Conservation (phyloP, 768 basidiomycete species). For the Tremella mesenterica region DNA sequence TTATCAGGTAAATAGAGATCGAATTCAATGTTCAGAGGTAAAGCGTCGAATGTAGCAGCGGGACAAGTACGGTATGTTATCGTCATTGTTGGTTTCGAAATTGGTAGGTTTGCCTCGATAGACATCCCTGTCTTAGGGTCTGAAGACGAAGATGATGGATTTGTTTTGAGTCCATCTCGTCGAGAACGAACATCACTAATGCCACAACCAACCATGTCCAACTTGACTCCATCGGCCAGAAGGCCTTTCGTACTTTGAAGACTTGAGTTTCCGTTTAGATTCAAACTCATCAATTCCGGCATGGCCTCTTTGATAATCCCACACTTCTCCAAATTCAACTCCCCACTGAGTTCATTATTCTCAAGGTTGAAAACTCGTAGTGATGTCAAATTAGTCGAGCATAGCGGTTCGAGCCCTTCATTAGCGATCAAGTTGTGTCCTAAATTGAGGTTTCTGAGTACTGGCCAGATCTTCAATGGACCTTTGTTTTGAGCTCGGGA, state of each 20-base stretch:
- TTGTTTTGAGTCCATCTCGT: no score
- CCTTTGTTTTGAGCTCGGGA: slow-evolving; percentile 12
- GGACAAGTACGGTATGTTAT: slow-evolving; percentile 24
- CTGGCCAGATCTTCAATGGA: slow-evolving; percentile 15
- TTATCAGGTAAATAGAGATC: slow-evolving; percentile 35
- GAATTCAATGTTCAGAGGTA: slow-evolving; percentile 31
- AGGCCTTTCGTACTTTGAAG: slow-evolving; percentile 13
- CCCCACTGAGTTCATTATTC: slow-evolving; percentile 20
- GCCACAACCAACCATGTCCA: slow-evolving; percentile 24
- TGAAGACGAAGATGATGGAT: background rate
- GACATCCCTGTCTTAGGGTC: background rate
- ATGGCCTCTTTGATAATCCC: slow-evolving; percentile 15
- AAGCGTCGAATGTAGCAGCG: slow-evolving; percentile 36
- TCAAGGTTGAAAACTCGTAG: slow-evolving; percentile 27
- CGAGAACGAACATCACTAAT: background rate
- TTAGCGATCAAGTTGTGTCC: slow-evolving; percentile 17
- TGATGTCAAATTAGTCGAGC: background rate
- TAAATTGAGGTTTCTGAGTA: slow-evolving; percentile 23
- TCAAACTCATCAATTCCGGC: slow-evolving; percentile 18
- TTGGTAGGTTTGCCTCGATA: background rate
- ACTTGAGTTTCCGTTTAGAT: slow-evolving; percentile 18
- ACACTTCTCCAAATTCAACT: slow-evolving; percentile 11
- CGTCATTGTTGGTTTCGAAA: slow-evolving; percentile 22
- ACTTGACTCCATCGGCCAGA: slow-evolving; percentile 10
- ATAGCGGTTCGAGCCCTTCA: slow-evolving; percentile 7